phyloP scores from a whole-genome alignment of 345 rosid species.

The Noccaea caerulescens region DNA sequence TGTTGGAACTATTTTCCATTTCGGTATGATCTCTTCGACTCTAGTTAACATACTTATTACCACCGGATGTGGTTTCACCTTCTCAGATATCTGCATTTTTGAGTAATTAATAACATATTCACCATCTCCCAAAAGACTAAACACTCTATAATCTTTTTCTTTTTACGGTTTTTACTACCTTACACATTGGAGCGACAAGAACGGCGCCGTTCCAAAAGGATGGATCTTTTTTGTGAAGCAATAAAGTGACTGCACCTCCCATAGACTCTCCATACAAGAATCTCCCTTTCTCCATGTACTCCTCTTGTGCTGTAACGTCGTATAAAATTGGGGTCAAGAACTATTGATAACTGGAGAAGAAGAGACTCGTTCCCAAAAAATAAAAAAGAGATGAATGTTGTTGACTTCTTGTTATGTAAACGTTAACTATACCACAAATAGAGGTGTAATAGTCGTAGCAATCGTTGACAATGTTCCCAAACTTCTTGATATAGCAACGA shows the following conservation, averaged over 20 bases:
- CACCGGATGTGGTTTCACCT: conserved; percentile 87
- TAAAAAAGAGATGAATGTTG: background rate
- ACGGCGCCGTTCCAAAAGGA: conserved; percentile 84
- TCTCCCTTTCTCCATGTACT: conserved; percentile 72
- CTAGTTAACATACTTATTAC: conserved; percentile 75
- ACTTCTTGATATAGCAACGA: conserved; percentile 97
- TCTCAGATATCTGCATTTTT: conserved; percentile 81
- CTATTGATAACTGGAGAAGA: background rate
- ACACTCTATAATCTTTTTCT: background rate
- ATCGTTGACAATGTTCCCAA: conserved; percentile 70
- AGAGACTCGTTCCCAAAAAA: background rate
- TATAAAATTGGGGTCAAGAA: background rate
- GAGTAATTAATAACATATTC: background rate
- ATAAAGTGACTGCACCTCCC: conserved; percentile 95
- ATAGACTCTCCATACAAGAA: conserved; percentile 97
- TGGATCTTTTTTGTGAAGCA: conserved; percentile 84
- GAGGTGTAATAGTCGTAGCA: conserved; percentile 82
- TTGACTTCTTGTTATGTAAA: background rate
- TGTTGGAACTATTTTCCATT: conserved; percentile 97
- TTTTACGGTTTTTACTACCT: conserved; percentile 61
- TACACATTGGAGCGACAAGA: conserved; percentile 98
- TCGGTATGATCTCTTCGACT: conserved; percentile 88
- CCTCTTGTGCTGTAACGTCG: conserved; percentile 62
- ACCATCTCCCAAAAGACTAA: background rate
- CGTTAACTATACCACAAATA: conserved; percentile 53